phyloP scores from a whole-genome alignment of 371 early-diverging fungal genomes.

The Batkoa obscura region DNA sequence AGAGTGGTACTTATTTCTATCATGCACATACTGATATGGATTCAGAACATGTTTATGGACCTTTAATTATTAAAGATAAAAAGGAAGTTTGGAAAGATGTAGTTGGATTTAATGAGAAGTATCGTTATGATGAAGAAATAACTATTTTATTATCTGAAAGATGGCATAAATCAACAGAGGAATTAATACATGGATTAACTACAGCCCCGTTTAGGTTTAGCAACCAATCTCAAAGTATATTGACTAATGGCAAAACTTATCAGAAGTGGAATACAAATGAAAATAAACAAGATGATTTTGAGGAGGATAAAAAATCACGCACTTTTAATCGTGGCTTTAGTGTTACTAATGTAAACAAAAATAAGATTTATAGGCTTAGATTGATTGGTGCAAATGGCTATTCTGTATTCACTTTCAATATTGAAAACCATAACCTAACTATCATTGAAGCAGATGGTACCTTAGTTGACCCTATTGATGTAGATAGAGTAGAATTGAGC shows the following conservation, averaged over 20 bases:
- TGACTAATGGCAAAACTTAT: background rate
- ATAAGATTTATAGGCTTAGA: background rate
- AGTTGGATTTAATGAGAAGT: background rate
- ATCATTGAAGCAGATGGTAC: constrained; percentile 1
- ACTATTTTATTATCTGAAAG: background rate
- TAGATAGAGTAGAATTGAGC: background rate
- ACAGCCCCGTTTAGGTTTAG: background rate
- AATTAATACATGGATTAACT: background rate
- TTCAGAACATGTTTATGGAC: background rate
- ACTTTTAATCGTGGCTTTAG: no score
- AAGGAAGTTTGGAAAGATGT: background rate
- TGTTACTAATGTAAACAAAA: background rate
- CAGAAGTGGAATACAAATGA: no score
- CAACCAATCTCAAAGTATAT: background rate
- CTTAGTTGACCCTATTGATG: background rate
- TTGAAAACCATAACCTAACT: background rate
- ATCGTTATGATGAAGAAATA: background rate
- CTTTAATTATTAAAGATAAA: background rate
- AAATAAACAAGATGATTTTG: no score
- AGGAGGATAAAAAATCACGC: no score
- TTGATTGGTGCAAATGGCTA: background rate
- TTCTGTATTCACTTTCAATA: background rate
- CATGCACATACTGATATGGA: background rate
- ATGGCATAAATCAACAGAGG: background rate
- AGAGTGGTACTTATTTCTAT: constrained; percentile 17